Base-by-base conservation (phyloP, 2,329 filamentous ascomycete species). In the Pseudocercospora cruenta region DNA sequence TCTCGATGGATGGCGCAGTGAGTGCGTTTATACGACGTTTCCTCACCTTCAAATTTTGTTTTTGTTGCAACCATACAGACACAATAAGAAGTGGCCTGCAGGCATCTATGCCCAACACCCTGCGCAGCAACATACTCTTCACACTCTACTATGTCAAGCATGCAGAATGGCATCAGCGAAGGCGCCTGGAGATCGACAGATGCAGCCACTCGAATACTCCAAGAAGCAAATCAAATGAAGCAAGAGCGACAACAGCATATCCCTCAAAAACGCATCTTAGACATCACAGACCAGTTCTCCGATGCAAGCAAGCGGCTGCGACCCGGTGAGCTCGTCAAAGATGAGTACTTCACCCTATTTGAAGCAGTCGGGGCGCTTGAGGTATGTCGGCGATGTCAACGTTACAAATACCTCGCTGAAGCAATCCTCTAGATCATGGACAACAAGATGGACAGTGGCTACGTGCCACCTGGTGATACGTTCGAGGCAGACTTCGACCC, bases 371-470 rank as follows among this genome's bases (percentile, higher is more conserved):
- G 92, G 68, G 92, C 92, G 72, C 84, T 95, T 22, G 92, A 95
- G 86, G 82, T 84, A 77, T 36, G 2, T 31, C 9, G 7, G 21
- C 16, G 4, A 22, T 10, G 26, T 65, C 28, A 10, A 45, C 47
- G 24, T 47, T n/a, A 2, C 22, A n/a, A 47, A 39, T 31, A 19
- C 31, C 47, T 14, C 12, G 6, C 60, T 70, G 45, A 69, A 19
- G 36, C 36, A 8, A 16, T 55, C 12, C 9, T 12, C 60, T 74
- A 99, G 95, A 97, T 99, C 73, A 97, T 97, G 92, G 95, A 99
- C 76, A 90, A 92, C 0, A 99, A 98, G 80, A 99, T 99, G 95
- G 95, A 99, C 79, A 97, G 93, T 76, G 95, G 95, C 28, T 93
- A 90, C 70, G 83, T 96, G 6, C 85, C 88, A 21, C 87, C 90